phyloP scores from a whole-genome alignment of 2,329 filamentous ascomycete genomes.

The Alternaria brassicae region DNA sequence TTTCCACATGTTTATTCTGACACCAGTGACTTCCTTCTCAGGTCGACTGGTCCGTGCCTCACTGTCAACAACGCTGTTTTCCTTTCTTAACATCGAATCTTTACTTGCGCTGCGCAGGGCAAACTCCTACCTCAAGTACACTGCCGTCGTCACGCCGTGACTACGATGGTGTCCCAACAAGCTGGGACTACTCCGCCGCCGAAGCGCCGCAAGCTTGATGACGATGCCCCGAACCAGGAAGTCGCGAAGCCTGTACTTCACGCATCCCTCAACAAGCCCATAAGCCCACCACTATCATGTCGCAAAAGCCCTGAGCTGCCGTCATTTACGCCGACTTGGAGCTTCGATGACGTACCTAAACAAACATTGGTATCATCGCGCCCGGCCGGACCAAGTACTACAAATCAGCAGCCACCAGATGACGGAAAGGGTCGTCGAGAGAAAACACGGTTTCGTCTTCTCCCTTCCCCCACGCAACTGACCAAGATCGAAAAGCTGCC shows the following conservation, averaged over 20 bases:
- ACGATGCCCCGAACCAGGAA: constrained; percentile 8
- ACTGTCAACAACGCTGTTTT: not conserved
- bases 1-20: not conserved
- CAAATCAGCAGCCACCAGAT: not conserved
- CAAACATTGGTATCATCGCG: constrained; percentile 8
- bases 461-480: constrained; percentile 73
- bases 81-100: not conserved
- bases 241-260: constrained; percentile 2
- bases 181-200: constrained; percentile 16
- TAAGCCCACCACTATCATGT: constrained; percentile 39
- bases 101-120: not conserved
- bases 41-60: constrained; percentile 9
- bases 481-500: constrained; percentile 72
- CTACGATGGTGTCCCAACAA: constrained; percentile 16
- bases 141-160: not conserved
- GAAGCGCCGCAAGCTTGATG: constrained; percentile 39
- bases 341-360: constrained; percentile 26
- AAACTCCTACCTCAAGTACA: not conserved
- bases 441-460: constrained; percentile 4
- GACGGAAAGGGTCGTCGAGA: not conserved
- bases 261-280: constrained; percentile 29
- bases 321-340: constrained; percentile 18
- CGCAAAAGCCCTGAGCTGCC: constrained; percentile 15
- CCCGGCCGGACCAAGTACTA: not conserved
- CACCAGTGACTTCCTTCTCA: constrained; percentile 8